Evolutionary conservation across 371 early-diverging fungal species (phyloP), one percentile per base, ranked within the genome.

Genomic region (Rhizopus stolonifer): DNA sequence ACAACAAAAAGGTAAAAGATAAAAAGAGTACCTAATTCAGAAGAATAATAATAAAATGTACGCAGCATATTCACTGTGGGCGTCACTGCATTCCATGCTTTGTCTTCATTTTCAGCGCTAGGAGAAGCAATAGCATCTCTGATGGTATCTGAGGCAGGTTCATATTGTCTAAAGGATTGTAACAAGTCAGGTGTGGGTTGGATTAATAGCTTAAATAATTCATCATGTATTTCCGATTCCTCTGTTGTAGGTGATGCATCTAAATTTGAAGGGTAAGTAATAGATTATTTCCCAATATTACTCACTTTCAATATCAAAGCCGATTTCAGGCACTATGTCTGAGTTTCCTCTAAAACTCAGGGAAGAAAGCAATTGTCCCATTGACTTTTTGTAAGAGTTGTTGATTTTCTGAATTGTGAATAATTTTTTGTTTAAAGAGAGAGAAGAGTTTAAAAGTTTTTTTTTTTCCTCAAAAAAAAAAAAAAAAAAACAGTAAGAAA

Each of bases 41-140:
- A 74, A 8, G 92, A 83, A 70, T 88, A 86, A 50, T 84, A 83
- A 65, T 87, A 94, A 74, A 87, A 92, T 53, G 81, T 81, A 42
- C 82, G 80, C 61, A 96, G 69, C 66, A 86, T 84, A 18, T 67
- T 59, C 4, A 94, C 92, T 14, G 88, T 86, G 17, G 95, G 95
- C 23, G 77, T 74, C 18, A 96, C 79, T 31, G 86, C 85, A 44
- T 83, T 65, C 94, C 93, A 94, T 14, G 94, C 95, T 39, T 80
- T 85, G 24, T 88, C 82, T 69, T 96, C 97, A 56, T 86, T 86
- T 45, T 93, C 89, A 26, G 74, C 66, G 29, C 80, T 83, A 8
- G 95, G 94, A 29, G 71, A 72, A 9, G 91, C 85, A 46, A 96
- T 95, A 25, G 97, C 97, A 75, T 84, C 58, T 17, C 74, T 64